Conservation (phyloP, 2,329 filamentous ascomycete species). For the Fusarium goolgardi region DNA sequence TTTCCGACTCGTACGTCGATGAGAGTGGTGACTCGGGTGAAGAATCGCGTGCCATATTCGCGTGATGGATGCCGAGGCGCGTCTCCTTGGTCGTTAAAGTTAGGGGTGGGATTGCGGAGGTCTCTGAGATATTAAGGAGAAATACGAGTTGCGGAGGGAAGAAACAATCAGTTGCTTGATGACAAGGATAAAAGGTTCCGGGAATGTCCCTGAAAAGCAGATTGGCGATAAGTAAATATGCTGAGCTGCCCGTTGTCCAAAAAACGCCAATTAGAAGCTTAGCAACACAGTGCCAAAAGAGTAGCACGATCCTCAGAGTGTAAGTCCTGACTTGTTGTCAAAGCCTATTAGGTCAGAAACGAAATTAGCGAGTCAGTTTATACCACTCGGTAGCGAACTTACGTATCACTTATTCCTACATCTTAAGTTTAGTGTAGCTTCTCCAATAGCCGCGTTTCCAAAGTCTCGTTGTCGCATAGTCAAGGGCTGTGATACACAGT, state of each 20-base stretch:
- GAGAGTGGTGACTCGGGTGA: constrained; percentile 62
- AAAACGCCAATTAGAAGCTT: constrained; percentile 47
- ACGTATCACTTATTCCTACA: background rate
- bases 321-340: background rate
- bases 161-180: background rate
- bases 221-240: constrained; percentile 27
- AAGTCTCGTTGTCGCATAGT: background rate
- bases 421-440: too few relatives aligned
- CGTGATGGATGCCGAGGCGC: constrained; percentile 40
- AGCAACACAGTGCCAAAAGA: constrained; percentile 40
- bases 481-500: constrained; percentile 29
- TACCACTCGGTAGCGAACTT: background rate
- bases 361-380: background rate
- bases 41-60: constrained; percentile 53
- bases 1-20: constrained; percentile 59
- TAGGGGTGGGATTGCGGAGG: constrained; percentile 13
- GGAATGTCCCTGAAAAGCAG: constrained; percentile 13
- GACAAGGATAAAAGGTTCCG: background rate
- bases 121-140: background rate
- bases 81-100: constrained; percentile 34
- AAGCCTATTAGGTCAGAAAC: background rate
- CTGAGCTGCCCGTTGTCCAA: constrained; percentile 20
- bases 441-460: background rate
- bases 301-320: background rate
- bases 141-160: background rate